These are phyloP conservation scores for Cladosporium sp. DNA, from an alignment of 2,329 filamentous ascomycete genomes.

Conservation along the genomic window DNA sequence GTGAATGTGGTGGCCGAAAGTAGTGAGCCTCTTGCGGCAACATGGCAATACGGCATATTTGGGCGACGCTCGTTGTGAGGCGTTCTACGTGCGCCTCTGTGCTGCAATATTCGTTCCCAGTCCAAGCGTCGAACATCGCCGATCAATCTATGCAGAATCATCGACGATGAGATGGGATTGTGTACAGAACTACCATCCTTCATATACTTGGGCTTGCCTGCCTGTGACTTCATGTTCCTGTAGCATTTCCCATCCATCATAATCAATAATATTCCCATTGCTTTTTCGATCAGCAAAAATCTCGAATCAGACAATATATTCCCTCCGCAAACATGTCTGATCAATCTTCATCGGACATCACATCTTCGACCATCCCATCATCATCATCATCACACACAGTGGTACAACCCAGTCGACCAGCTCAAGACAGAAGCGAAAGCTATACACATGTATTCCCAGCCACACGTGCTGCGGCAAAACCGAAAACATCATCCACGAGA, in stretches of 20 bases:
- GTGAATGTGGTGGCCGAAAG: background rate
- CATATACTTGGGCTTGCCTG: background rate
- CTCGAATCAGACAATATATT: background rate
- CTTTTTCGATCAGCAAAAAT: background rate
- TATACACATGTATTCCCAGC: conserved; percentile 11
- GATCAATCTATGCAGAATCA: background rate
- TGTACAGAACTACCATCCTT: background rate
- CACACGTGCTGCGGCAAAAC: background rate
- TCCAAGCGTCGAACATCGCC: conserved; percentile 12
- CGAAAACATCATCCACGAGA: background rate
- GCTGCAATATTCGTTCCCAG: background rate
- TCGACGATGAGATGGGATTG: conserved; percentile 8
- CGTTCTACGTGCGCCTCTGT: background rate
- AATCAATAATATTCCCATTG: background rate
- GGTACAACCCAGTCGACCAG: background rate
- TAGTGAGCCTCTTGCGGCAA: background rate
- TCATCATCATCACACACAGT: background rate
- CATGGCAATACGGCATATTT: background rate
- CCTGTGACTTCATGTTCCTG: background rate
- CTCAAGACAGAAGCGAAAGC: background rate
- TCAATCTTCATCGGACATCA: background rate
- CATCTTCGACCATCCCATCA: background rate
- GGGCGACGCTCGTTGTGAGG: background rate
- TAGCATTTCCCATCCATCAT: background rate
- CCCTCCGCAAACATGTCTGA: conserved; percentile 1